Conservation (phyloP, 2,329 filamentous ascomycete species). For the Dactylonectria macrodidyma region DNA sequence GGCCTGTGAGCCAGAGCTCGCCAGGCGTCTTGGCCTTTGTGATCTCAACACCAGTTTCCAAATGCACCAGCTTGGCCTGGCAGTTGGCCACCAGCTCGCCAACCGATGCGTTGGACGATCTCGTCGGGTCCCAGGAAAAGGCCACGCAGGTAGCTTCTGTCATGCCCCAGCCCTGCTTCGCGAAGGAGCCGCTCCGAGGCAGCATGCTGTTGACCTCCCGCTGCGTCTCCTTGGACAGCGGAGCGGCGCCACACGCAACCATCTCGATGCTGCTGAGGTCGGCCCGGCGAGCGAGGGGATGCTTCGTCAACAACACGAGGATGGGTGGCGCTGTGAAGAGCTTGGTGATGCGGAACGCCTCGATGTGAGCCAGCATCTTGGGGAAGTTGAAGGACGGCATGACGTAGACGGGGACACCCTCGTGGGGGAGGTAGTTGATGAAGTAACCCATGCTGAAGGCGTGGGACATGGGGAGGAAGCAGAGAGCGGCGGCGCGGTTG, state of each 20-base stretch:
- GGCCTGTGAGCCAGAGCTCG: constrained; percentile 81
- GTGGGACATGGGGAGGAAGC: constrained; percentile 85
- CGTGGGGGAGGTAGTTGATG: constrained; percentile 70
- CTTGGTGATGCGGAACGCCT: constrained; percentile 78
- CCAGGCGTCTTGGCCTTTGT: constrained; percentile 69
- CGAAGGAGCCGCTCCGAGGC: constrained; percentile 52
- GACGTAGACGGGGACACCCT: constrained; percentile 79
- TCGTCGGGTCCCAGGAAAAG: constrained; percentile 78
- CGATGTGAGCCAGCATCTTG: constrained; percentile 77
- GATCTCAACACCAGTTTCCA: constrained; percentile 67
- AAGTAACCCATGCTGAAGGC: constrained; percentile 81
- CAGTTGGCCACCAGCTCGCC: constrained; percentile 56
- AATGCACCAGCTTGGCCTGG: constrained; percentile 75
- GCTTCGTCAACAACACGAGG: constrained; percentile 80
- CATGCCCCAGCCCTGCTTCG: constrained; percentile 88
- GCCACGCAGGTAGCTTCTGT: constrained; percentile 84
- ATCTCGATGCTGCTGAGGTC: constrained; percentile 77
- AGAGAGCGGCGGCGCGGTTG: constrained; percentile 63
- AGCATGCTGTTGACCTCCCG: constrained; percentile 65
- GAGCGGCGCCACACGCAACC: constrained; percentile 79
- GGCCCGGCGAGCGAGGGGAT: constrained; percentile 74
- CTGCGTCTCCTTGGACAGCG: constrained; percentile 69
- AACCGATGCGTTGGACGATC: constrained; percentile 43
- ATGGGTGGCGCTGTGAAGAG: constrained; percentile 82
- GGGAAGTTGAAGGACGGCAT: constrained; percentile 85